A percentile compares a stretch with the other conserved stretches of the same genome.
These are phyloP conservation scores for Toxicodendron radicans DNA, from an alignment of 345 rosid genomes.

Conservation along the genomic window DNA sequence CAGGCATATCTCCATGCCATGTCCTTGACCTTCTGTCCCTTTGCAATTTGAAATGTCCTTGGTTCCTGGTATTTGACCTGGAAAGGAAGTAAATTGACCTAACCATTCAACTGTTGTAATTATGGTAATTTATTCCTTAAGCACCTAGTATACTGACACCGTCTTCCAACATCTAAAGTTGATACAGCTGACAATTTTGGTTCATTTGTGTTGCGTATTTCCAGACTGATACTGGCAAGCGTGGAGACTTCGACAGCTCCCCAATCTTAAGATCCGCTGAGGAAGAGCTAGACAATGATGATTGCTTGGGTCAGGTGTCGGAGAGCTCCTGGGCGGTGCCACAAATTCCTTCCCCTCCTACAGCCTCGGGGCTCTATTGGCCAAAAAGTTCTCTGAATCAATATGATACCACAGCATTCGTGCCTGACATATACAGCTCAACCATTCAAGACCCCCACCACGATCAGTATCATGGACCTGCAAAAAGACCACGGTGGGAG, in stretches of 20 bases:
- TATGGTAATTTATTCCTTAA: neutral
- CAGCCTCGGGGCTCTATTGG: conserved; percentile 90
- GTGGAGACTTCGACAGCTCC: conserved; percentile 74
- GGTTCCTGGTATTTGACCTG: neutral
- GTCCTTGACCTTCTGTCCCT: neutral
- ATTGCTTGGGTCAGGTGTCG: conserved; percentile 60
- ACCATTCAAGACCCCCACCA: conserved; percentile 27
- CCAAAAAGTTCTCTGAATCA: conserved; percentile 45
- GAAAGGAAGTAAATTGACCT: neutral
- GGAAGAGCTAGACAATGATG: conserved; percentile 49
- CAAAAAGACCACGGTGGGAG: conserved; percentile 34
- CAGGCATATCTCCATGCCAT: neutral
- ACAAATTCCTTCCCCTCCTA: conserved; percentile 87
- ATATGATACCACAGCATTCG: conserved; percentile 44
- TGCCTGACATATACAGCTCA: conserved; percentile 66
- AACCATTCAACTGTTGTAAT: neutral
- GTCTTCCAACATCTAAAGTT: neutral
- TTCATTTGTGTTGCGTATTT: conserved; percentile 13
- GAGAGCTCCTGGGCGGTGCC: conserved; percentile 84
- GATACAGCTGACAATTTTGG: neutral
- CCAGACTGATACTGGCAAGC: conserved; percentile 75
- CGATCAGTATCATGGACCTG: conserved; percentile 19
- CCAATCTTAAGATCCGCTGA: conserved; percentile 61
- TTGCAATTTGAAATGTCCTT: neutral
- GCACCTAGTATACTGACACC: neutral